Evolutionary conservation across 495 filamentous ascomycete species (phyloP), one percentile per base, ranked within the genome.

Genomic region (Cenococcum geophilum): DNA sequence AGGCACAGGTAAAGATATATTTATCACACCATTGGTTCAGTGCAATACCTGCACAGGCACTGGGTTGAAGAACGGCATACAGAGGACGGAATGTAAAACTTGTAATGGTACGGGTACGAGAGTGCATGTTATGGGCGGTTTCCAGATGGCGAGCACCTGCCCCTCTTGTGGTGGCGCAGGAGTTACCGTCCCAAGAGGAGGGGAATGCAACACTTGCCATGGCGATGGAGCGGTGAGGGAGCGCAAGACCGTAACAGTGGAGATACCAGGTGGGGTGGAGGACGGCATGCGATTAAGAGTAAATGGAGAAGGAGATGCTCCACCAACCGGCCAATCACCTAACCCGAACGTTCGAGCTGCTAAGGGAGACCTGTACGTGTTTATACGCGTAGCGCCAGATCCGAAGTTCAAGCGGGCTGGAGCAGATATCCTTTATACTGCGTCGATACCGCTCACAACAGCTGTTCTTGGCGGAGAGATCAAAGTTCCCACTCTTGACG

Each of bases 101-200:
- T 98, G 93, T 74, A 85, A 85, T 56, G 93, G 93, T 4, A 89
- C 91, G 11, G 93, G 93, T 51, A 88, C 88, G 35, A 81, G 87
- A 61, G 86, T 96, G 20, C 89, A 95, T 74, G 83, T 90, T 68
- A 86, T 96, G 80, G 91, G 89, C 35, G 92, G 91, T 16, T 97
- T 98, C 77, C 92, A 97, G 75, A 90, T 98, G 83, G 88, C 87
- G 9, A 89, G 88, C 59, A 95, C 91, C 1, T 98, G 93, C 73
- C 78, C 82, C 12, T 71, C 83, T 54, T 98, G 93, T 71, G 83
- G 82, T 42, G 93, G 93, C 5, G 80, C 78, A 47, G 93, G 93
- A 32, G 71, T 83, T 58, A 73, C 78, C 10, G 82, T 87, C 49
- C 91, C 93, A 10, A 82, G 79, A 58, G 89, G 90, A 18, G 85